Base-by-base conservation (phyloP, 1,284 basidiomycete species). In the Fomitopsis palustris region DNA sequence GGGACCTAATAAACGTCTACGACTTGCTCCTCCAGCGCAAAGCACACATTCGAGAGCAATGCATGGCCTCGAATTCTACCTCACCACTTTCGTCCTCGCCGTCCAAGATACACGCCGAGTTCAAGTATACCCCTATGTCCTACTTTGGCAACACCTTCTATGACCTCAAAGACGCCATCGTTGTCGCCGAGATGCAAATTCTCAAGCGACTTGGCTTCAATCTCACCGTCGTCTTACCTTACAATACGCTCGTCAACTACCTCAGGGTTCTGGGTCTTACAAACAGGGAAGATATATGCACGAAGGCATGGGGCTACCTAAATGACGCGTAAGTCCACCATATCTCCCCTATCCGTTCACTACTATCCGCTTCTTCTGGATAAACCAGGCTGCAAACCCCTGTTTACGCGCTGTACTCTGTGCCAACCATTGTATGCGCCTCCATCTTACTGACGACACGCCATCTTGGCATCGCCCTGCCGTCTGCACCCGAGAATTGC, bases 121-220 rank as follows among this genome's bases (percentile, higher is more conserved):
- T 92, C 75, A 79, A 79, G 64, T 94, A 95, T 71, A 75, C 79
- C 5, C 89, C 93, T 3, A 93, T 93, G 89, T 86, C 89, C 21
- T 96, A 95, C 74, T 94, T 93, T 69, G 85, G 89, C 8, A 81
- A 82, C 61, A 83, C 84, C 1, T 96, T 95, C 67, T 94, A 95
- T 74, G 90, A 94, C 62, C 78, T 91, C 65, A 95, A 94, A 69
- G 95, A 96, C 67, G 88, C 92, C 4, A 78, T 98, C 49, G 93
- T 98, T 23, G 89, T 97, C 16, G 88, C 91, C 1, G 97, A 99
- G 75, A 98, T 99, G 93, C 97, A 99, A 72, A 85, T 99, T 19
- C 81, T 99, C 63, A 99, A 99, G 76, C 85, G 95, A 38, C 82
- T 95, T 12, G 93, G 92, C 3, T 95, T 95, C 76, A 90, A 95